phyloP scores from a whole-genome alignment of 2,329 filamentous ascomycete genomes.

The Davidsoniella neocaledoniae region DNA sequence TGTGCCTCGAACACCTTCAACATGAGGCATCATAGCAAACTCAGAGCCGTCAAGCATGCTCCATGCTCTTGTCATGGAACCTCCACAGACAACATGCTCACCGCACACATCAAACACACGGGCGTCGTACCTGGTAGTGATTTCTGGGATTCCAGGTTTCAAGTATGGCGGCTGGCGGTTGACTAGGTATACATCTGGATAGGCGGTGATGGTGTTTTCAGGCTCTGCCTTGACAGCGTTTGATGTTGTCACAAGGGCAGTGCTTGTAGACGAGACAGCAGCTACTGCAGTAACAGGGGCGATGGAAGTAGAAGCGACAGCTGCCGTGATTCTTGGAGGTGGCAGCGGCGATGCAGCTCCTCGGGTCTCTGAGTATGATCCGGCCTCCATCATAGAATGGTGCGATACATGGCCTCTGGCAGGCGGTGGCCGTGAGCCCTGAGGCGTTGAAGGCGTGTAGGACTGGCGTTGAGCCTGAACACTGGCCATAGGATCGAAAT shows the following conservation, averaged over 20 bases:
- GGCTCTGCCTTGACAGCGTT: constrained; percentile 22
- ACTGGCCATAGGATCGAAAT: not conserved
- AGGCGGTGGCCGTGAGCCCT: constrained; percentile 5
- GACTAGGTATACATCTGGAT: constrained; percentile 67
- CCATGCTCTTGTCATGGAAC: constrained; percentile 78
- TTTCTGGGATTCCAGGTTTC: constrained; percentile 55
- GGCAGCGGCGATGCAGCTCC: constrained; percentile 3
- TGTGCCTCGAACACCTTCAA: constrained; percentile 68
- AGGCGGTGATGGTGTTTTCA: constrained; percentile 41
- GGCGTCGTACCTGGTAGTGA: constrained; percentile 73
- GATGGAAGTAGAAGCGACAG: constrained; percentile 12
- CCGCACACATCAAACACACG: constrained; percentile 78
- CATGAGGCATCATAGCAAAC: constrained; percentile 64
- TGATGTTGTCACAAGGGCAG: constrained; percentile 8
- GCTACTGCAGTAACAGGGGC: constrained; percentile 11
- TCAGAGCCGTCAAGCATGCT: constrained; percentile 67
- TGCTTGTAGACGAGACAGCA: constrained; percentile 12
- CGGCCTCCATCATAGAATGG: constrained; percentile 8
- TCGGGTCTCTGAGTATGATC: constrained; percentile 3
- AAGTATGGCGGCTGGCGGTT: constrained; percentile 71
- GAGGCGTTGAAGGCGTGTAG: constrained; percentile 5
- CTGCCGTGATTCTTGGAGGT: constrained; percentile 12
- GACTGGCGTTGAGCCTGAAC: not conserved
- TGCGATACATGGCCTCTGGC: constrained; percentile 10
- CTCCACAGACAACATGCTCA: constrained; percentile 71